phyloP scores from a whole-genome alignment of 352 stramenopile species.

The Globisporangium paroecandrum region DNA sequence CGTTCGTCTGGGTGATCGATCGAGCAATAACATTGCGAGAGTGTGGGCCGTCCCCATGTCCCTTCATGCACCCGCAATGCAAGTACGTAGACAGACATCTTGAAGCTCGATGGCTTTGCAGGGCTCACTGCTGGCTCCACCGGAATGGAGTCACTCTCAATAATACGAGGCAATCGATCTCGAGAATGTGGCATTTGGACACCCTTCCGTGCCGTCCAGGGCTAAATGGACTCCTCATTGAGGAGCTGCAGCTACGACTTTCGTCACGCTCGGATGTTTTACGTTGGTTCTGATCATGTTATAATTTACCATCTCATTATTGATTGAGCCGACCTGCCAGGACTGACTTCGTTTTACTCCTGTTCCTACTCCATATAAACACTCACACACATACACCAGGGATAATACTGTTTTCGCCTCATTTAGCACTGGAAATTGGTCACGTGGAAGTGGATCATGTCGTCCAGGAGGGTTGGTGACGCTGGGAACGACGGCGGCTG shows the following conservation, averaged over 20 bases:
- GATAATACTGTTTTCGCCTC: background rate
- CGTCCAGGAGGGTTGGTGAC: slow-evolving; percentile 33
- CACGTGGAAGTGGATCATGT: slow-evolving; percentile 52
- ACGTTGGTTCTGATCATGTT: background rate
- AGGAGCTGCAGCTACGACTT: background rate
- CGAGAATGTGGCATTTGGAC: too few species aligned
- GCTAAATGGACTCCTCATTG: background rate
- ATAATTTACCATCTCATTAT: background rate
- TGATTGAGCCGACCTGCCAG: background rate
- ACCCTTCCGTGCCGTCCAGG: too few species aligned
- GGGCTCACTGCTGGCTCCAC: too few species aligned
- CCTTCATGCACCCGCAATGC: too few species aligned
- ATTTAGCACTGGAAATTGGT: slow-evolving; percentile 27
- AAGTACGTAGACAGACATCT: too few species aligned
- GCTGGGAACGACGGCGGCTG: slow-evolving; percentile 9
- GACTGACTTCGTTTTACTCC: background rate
- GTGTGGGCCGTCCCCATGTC: too few species aligned
- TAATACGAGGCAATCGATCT: too few species aligned
- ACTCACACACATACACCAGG: slow-evolving; percentile 1
- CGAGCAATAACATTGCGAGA: too few species aligned
- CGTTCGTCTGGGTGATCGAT: too few species aligned
- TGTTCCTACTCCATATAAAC: background rate
- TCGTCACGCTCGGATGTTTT: background rate
- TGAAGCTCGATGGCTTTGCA: too few species aligned
- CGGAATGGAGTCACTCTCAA: too few species aligned